phyloP scores from a whole-genome alignment of 331 rosid genomes.

The Quercus lobata region DNA sequence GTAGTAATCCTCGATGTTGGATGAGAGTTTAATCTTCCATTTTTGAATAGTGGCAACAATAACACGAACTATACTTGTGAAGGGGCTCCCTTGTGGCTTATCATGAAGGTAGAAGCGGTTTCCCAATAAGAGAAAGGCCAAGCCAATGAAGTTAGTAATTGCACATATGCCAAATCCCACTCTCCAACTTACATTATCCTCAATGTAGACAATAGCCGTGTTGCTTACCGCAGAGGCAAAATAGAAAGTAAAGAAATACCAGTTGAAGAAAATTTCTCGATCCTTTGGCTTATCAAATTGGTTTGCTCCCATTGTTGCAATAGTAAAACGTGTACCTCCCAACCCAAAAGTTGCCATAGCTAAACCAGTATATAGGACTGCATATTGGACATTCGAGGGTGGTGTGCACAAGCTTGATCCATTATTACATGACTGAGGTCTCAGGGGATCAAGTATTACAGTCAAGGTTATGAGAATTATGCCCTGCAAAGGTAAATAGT shows the following conservation, averaged over 20 bases:
- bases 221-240: neutral
- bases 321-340: neutral
- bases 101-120: slow-evolving; percentile 35
- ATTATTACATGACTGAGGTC: slow-evolving; percentile 34
- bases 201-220: neutral
- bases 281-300: neutral
- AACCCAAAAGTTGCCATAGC: neutral
- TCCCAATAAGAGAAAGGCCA: slow-evolving; percentile 30
- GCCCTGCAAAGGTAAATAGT: slow-evolving; percentile 34
- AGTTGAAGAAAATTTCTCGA: neutral
- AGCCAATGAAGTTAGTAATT: slow-evolving; percentile 16
- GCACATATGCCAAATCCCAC: slow-evolving; percentile 29
- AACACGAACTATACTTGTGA: slow-evolving; percentile 36
- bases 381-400: slow-evolving; percentile 34
- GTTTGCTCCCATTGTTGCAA: slow-evolving; percentile 12
- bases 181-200: neutral
- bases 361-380: neutral
- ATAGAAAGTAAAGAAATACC: neutral
- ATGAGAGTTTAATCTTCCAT: slow-evolving; percentile 23
- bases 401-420: slow-evolving; percentile 33
- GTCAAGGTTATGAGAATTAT: slow-evolving; percentile 31
- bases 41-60: slow-evolving; percentile 43
- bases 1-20: slow-evolving; percentile 29
- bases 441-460: slow-evolving; percentile 25
- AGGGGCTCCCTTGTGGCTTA: slow-evolving; percentile 40